These are phyloP conservation scores for Manihot esculenta DNA, from an alignment of 441 rosid genomes.

Conservation along the genomic window DNA sequence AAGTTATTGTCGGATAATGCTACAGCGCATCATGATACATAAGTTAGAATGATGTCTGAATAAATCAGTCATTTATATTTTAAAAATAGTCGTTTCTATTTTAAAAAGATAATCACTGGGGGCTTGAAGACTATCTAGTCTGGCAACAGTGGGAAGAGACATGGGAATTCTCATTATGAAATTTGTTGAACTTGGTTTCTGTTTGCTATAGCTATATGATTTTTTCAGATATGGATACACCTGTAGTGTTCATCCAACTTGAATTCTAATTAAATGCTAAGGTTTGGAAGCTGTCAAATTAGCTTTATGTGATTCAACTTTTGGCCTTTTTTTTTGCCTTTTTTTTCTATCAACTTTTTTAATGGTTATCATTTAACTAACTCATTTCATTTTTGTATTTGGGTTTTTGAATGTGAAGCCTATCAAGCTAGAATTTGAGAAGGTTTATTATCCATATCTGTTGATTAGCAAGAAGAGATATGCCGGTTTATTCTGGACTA, in stretches of 20 bases:
- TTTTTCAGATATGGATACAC: neutral
- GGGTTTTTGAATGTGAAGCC: slow-evolving; percentile 57
- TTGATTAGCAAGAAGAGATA: slow-evolving; percentile 98
- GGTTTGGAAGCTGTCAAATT: neutral
- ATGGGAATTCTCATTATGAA: neutral
- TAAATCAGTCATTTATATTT: neutral
- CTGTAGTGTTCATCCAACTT: neutral
- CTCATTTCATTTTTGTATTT: slow-evolving; percentile 17
- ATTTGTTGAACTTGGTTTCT: neutral
- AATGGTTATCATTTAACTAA: neutral
- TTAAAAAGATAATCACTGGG: too few species aligned
- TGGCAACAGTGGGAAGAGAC: neutral
- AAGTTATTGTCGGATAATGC: neutral
- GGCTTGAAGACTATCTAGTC: neutral
- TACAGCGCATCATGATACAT: neutral
- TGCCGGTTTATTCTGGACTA: slow-evolving; percentile 97
- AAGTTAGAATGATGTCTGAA: neutral
- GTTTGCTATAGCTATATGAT: neutral
- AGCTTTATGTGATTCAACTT: neutral
- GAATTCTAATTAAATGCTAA: neutral
- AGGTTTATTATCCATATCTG: slow-evolving; percentile 91
- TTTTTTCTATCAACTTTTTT: neutral
- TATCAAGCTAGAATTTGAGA: slow-evolving; percentile 97
- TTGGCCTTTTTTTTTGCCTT: neutral
- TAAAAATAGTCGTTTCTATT: neutral